phyloP scores from a whole-genome alignment of 2,329 filamentous ascomycete genomes.

The Orbilia javanica region DNA sequence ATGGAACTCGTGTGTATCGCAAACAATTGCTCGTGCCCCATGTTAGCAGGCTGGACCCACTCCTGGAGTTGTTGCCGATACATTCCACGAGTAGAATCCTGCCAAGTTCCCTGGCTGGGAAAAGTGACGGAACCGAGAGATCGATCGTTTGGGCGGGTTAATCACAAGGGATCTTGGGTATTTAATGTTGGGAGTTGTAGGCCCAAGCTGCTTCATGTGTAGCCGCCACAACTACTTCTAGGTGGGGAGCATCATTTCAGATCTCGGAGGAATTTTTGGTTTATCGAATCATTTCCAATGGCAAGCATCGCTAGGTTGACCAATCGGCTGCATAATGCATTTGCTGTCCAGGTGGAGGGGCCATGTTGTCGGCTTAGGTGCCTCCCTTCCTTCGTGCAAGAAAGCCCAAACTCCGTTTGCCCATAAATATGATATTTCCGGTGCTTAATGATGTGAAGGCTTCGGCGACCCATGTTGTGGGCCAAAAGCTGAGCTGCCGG shows the following conservation, averaged over 20 bases:
- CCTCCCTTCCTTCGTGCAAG: neutral
- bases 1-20: slow-evolving; percentile 23
- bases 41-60: slow-evolving; percentile 42
- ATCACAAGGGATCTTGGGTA: slow-evolving; percentile 12
- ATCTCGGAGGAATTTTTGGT: slow-evolving; percentile 24
- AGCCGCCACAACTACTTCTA: slow-evolving; percentile 6
- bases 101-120: slow-evolving; percentile 27
- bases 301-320: slow-evolving; percentile 19
- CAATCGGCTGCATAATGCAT: slow-evolving; percentile 22
- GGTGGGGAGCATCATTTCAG: slow-evolving; percentile 15
- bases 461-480: slow-evolving; percentile 3
- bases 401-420: slow-evolving; percentile 7
- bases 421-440: neutral
- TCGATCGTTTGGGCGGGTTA: slow-evolving; percentile 13
- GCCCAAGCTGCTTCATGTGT: neutral
- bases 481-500: slow-evolving; percentile 2
- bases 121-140: slow-evolving; percentile 27
- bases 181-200: slow-evolving; percentile 19
- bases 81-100: slow-evolving; percentile 12
- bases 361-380: slow-evolving; percentile 1
- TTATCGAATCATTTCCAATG: slow-evolving; percentile 9
- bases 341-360: slow-evolving; percentile 10
- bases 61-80: slow-evolving; percentile 40
- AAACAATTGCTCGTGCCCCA: slow-evolving; percentile 38
- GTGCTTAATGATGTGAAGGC: neutral